Base-by-base conservation (phyloP, 257 asterid species). In the Parsonsia alboflavescens region DNA sequence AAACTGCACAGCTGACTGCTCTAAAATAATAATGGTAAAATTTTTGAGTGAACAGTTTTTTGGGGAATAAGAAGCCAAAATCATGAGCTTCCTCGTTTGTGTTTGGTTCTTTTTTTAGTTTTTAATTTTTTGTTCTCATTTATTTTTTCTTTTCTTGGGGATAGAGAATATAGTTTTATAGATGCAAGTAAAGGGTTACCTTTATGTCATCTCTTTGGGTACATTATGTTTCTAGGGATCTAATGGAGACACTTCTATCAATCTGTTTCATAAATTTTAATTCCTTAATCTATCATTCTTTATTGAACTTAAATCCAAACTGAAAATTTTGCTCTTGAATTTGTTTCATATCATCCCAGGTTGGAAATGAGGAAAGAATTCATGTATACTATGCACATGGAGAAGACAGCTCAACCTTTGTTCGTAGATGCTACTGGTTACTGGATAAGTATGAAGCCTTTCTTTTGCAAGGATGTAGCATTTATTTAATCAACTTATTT, bases 301-400 rank as follows among this genome's bases (percentile, higher is more conserved):
- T 17, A 45, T 10, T 30, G 7, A 45, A 41, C 28, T 58, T 46
- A n/a, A 16, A 44, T 24, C 24, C 67, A 17, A 17, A 39, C 44
- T 26, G 36, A 42, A 48, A 54, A 30, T 21, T 9, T 57, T 69
- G 72, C 65, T 42, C 57, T 65, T 77, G 70, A 36, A 42, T 76
- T 44, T 22, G 54, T 68, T 54, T 72, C 77, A 73, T 82, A 76
- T 81, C 63, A 73, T 71, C 67, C 68, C 74, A 94, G 99, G 97
- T 94, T 58, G 99, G 99, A 72, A 82, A 92, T 65, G 97, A 94
- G 61, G 98, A 94, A 82, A 85, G 98, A 78, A 94, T 94, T 81
- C 98, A 94, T 89, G 99, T 92, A 72, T 94, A 94, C 91, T 94
- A 94, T 83, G 99, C 99, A 64, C 99, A 92, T 78, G 99, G 99